phyloP scores from a whole-genome alignment of 169 alveolate species.

The Cyclospora cayetanensis region DNA sequence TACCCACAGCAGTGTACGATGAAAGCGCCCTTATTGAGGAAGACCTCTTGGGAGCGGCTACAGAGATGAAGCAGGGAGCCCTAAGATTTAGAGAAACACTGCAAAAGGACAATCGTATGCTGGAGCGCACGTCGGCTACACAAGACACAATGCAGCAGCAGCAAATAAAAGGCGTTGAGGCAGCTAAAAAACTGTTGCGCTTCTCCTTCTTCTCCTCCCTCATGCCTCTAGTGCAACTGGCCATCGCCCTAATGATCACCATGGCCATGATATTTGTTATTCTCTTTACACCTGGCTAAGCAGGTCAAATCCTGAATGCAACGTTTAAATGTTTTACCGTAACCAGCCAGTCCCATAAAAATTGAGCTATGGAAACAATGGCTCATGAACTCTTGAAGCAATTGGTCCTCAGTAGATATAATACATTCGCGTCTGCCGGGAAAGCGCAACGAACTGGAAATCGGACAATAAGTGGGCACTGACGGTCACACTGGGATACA shows the following conservation, averaged over 20 bases:
- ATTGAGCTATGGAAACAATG: too few species aligned
- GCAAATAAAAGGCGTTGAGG: slow-evolving; percentile 21
- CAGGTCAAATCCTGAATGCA: too few species aligned
- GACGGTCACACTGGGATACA: too few species aligned
- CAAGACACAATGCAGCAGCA: slow-evolving; percentile 35
- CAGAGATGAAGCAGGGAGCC: slow-evolving; percentile 45
- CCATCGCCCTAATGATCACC: background rate
- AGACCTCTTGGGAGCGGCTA: slow-evolving; percentile 11
- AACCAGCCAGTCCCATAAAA: too few species aligned
- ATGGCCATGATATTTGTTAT: slow-evolving; percentile 27
- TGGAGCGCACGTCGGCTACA: slow-evolving; percentile 54
- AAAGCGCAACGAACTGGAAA: too few species aligned
- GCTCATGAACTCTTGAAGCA: too few species aligned
- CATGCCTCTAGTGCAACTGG: slow-evolving; percentile 39
- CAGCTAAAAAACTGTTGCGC: slow-evolving; percentile 50
- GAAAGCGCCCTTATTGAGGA: background rate
- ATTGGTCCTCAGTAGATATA: too few species aligned
- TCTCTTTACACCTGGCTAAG: slow-evolving; percentile 40
- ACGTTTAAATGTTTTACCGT: too few species aligned
- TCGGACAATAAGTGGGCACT: too few species aligned
- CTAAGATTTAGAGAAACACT: background rate
- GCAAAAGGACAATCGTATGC: slow-evolving; percentile 7
- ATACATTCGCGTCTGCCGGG: too few species aligned
- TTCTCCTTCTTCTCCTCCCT: slow-evolving; percentile 27
- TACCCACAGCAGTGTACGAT: background rate